Base-by-base conservation (phyloP, 2,329 filamentous ascomycete species). In the Acarospora socialis region DNA sequence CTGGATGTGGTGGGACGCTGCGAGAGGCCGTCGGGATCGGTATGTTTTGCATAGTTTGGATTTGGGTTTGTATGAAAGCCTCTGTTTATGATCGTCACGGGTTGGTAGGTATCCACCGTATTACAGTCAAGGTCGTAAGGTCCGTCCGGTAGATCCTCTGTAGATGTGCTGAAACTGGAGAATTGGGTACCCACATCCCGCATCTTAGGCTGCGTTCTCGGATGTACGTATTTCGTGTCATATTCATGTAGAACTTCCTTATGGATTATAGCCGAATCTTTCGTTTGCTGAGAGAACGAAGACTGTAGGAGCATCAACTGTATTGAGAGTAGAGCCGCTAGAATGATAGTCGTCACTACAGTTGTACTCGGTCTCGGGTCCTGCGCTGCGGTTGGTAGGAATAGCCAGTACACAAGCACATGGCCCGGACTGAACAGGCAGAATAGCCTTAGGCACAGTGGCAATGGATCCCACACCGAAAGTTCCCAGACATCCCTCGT, bases 191-290 rank as follows among this genome's bases (percentile, higher is more conserved):
- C 80, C 1, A 87, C 83, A 47, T 79, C 71, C 42, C 76, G 64
- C 42, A 92, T 81, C 4, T 80, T 64, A 5, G 79, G 81, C 45
- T 92, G 81, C n/a, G 92, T 70, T 7, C 77, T 70, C 2, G 90
- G 90, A 48, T 92, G 83, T 1, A 98, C 90, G 49, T 79, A 94
- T 59, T 98, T 98, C 44, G 74, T 81, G 51, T 95, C 83, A 51
- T 98, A 98, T 57, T 98, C 90, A 51, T 84, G 77, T 57, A 95
- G 67, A 4, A 95, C 87, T 55, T 95, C 81, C 45, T 79, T 83
- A 44, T 92, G 83, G 36, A 98, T 79, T 28, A 94, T 68, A 2
- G 75, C 67, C 2, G 72, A 73, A 53, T 98, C 90, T 51, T 84
- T 92, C 38, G 72, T 73, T 52, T 95, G 86, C 51, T 87, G 86